Evolutionary conservation across 2,329 filamentous ascomycete genomes (phyloP), one percentile per base, ranked within the genome.

Genomic region (Fonsecaea pugnacius): DNA sequence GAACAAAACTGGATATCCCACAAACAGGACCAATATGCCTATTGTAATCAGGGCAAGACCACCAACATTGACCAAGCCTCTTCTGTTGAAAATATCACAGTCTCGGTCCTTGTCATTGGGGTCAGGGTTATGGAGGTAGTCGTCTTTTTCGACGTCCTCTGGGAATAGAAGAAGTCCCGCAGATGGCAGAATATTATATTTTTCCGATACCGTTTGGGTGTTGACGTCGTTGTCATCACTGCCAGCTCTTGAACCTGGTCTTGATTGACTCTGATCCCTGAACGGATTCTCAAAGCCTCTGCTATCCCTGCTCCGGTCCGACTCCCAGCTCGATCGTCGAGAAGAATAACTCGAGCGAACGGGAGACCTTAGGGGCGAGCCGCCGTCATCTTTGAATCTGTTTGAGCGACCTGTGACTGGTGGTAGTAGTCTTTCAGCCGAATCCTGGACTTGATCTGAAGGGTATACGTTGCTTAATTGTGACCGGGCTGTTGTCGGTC

Each of bases 81-180:
- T 79, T 67, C 79, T 84, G 43, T 84, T 88, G 73, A 85, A 90
- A 46, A 91, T 79, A 72, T 89, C 85, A 70, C 87, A 88, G 68
- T 88, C 85, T 52, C 84, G 80, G 57, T 82, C 77, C 46, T 87
- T 82, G 53, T 90, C 87, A 58, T 83, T 83, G 1, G 87, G 85
- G 71, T 89, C 87, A 0, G 89, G 89, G 70, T 90, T 90, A 73
- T 91, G 89, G 67, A 91, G 72, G 68, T 85, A 88, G 72, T 91
- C 89, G 72, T 91, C 89, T 71, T 89, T 89, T 74, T 91, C 89
- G 24, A 90, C 85, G 72, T 91, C 88, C 73, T 90, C 87, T 0
- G 88, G 89, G 70, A 88, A 91, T 21, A 91, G 77, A 46, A 91
- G 74, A 58, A 91, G 76, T 5, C 87, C 87, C 14, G 87, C 85